These are phyloP conservation scores for Penicillium sp. DNA, from an alignment of 2,329 filamentous ascomycete genomes.

Conservation along the genomic window DNA sequence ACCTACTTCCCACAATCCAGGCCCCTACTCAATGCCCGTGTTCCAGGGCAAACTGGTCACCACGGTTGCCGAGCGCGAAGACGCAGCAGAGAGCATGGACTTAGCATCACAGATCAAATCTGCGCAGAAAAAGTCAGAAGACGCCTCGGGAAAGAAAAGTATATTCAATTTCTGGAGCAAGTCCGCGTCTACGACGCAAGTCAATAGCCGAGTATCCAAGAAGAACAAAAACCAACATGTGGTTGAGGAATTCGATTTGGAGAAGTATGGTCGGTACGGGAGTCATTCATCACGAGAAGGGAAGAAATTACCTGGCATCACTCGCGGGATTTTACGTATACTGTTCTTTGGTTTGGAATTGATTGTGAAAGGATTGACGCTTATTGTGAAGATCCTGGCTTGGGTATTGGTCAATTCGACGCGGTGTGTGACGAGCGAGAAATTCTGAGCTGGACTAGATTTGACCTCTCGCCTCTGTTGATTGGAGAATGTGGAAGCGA, in stretches of 20 bases:
- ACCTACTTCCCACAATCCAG: conserved; percentile 3
- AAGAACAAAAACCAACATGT: conserved; percentile 34
- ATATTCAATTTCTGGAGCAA: conserved; percentile 22
- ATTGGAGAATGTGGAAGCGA: not conserved
- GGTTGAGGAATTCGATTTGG: conserved; percentile 47
- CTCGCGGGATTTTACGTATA: conserved; percentile 35
- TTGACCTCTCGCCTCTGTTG: not conserved
- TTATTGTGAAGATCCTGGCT: conserved; percentile 41
- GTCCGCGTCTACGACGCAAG: not conserved
- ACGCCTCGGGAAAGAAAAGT: conserved; percentile 10
- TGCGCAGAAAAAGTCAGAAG: conserved; percentile 19
- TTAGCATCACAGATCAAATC: conserved; percentile 37
- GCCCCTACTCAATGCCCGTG: conserved; percentile 14
- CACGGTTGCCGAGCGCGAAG: conserved; percentile 45
- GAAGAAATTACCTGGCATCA: conserved; percentile 41
- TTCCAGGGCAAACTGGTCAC: conserved; percentile 35
- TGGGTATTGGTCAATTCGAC: conserved; percentile 44
- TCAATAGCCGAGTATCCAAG: conserved; percentile 3
- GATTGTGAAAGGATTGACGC: conserved; percentile 39
- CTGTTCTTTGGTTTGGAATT: conserved; percentile 42
- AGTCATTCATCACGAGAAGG: conserved; percentile 37
- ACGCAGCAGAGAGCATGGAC: conserved; percentile 39
- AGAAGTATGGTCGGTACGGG: conserved; percentile 45
- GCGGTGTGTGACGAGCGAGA: conserved; percentile 43
- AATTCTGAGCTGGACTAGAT: conserved; percentile 34